phyloP scores from a whole-genome alignment of 345 rosid species.

The Dovyalis caffra region DNA sequence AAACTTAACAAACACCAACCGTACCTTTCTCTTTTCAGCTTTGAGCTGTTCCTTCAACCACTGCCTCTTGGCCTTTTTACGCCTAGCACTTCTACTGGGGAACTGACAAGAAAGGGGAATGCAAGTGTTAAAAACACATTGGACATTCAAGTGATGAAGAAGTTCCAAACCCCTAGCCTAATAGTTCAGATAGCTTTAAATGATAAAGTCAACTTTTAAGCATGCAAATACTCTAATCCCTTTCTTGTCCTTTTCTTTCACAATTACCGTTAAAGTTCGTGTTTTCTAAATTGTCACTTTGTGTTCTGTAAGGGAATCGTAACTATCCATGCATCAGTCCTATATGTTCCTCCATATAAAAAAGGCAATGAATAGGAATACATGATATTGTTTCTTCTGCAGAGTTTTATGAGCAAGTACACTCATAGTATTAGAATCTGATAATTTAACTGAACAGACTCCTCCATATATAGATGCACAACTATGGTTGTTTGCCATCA shows the following conservation, averaged over 20 bases:
- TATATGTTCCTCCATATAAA: not conserved
- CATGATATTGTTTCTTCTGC: not conserved
- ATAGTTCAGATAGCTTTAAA: not conserved
- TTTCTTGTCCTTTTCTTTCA: not conserved
- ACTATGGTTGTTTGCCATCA: not conserved
- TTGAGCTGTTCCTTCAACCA: conserved; percentile 65
- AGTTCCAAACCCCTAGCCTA: not conserved
- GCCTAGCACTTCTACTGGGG: conserved; percentile 91
- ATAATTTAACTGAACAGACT: not conserved
- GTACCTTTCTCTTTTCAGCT: conserved; percentile 69
- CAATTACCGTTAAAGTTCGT: not conserved
- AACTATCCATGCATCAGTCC: not conserved
- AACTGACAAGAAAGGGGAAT: conserved; percentile 35
- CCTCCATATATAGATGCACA: not conserved
- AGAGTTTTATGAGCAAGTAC: not conserved
- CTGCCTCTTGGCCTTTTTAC: conserved; percentile 80
- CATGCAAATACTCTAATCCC: not conserved
- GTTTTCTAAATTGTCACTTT: not conserved
- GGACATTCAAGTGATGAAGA: not conserved
- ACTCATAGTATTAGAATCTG: not conserved
- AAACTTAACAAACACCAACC: not conserved
- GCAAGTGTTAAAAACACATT: conserved; percentile 5
- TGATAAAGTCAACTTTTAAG: not conserved
- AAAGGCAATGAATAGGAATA: not conserved
- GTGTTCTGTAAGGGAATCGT: not conserved